phyloP scores from a whole-genome alignment of 2,329 filamentous ascomycete genomes.

The Fulvia fulva region DNA sequence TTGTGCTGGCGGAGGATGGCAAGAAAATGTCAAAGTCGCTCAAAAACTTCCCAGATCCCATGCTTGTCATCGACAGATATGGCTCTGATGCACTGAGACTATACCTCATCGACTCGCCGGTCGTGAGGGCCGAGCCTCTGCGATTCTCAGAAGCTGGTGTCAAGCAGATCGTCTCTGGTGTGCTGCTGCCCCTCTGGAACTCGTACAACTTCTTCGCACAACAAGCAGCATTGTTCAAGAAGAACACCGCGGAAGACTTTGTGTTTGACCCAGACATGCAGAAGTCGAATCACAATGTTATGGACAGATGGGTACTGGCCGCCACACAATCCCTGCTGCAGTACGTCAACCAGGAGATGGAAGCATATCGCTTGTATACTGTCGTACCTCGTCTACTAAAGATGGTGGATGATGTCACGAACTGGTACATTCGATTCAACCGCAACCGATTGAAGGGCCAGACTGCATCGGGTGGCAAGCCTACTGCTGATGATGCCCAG shows the following conservation, averaged over 20 bases:
- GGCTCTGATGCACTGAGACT: slow-evolving; percentile 88
- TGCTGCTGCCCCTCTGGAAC: slow-evolving; percentile 89
- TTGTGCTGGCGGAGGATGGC: slow-evolving; percentile 87
- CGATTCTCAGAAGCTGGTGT: slow-evolving; percentile 89
- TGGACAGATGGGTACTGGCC: slow-evolving; percentile 94
- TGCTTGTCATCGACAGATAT: slow-evolving; percentile 77
- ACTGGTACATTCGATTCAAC: slow-evolving; percentile 98
- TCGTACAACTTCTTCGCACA: slow-evolving; percentile 95
- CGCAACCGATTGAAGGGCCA: slow-evolving; percentile 79
- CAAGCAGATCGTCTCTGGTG: slow-evolving; percentile 90
- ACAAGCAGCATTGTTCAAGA: slow-evolving; percentile 81
- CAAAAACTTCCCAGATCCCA: slow-evolving; percentile 92
- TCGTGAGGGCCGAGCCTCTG: slow-evolving; percentile 85
- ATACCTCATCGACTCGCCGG: slow-evolving; percentile 96
- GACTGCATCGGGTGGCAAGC: slow-evolving; percentile 16
- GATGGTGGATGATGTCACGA: slow-evolving; percentile 91
- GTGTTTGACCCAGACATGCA: slow-evolving; percentile 73
- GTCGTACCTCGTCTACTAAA: slow-evolving; percentile 72
- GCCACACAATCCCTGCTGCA: slow-evolving; percentile 86
- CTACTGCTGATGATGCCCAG: slow-evolving; percentile 18
- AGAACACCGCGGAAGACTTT: slow-evolving; percentile 73
- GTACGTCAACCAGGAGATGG: slow-evolving; percentile 92
- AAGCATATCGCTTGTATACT: slow-evolving; percentile 68
- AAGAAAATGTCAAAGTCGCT: slow-evolving; percentile 99
- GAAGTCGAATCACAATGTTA: slow-evolving; percentile 78